phyloP scores from a whole-genome alignment of 176 grass and related monocot species.

The Canna indica region DNA sequence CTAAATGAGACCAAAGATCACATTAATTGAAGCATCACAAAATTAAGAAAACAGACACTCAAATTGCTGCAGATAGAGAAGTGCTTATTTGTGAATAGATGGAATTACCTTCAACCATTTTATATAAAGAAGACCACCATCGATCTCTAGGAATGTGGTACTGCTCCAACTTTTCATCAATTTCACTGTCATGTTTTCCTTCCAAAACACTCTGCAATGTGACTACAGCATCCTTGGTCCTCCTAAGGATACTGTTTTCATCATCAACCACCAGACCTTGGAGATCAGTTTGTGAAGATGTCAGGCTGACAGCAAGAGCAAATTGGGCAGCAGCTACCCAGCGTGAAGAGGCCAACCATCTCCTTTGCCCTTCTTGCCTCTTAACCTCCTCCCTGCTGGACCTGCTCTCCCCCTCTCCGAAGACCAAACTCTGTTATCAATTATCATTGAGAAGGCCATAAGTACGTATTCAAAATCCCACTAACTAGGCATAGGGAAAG shows the following conservation, averaged over 20 bases:
- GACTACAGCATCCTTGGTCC: slow-evolving; percentile 84
- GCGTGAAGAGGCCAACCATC: slow-evolving; percentile 71
- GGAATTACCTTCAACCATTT: slow-evolving; percentile 77
- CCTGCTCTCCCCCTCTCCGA: slow-evolving; percentile 59
- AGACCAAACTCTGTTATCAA: slow-evolving; percentile 47
- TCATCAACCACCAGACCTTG: slow-evolving; percentile 54
- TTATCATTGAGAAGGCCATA: slow-evolving; percentile 17
- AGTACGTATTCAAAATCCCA: not conserved
- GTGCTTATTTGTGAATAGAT: not conserved
- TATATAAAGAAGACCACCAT: slow-evolving; percentile 99
- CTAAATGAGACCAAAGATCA: slow-evolving; percentile 35
- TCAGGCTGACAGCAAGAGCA: slow-evolving; percentile 59
- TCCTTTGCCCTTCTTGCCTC: slow-evolving; percentile 63
- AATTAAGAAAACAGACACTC: too few species aligned
- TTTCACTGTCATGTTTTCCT: slow-evolving; percentile 75
- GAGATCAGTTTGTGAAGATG: slow-evolving; percentile 78
- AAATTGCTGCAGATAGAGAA: not conserved
- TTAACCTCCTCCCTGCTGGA: slow-evolving; percentile 51
- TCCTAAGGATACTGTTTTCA: slow-evolving; percentile 67
- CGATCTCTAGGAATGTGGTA: slow-evolving; percentile 57
- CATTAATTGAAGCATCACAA: not conserved
- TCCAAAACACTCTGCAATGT: slow-evolving; percentile 82
- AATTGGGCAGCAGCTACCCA: slow-evolving; percentile 85
- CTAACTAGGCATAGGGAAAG: too few species aligned
- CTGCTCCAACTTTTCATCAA: slow-evolving; percentile 58